phyloP scores from a whole-genome alignment of 2,329 filamentous ascomycete genomes.

The Talaromyces piceae region DNA sequence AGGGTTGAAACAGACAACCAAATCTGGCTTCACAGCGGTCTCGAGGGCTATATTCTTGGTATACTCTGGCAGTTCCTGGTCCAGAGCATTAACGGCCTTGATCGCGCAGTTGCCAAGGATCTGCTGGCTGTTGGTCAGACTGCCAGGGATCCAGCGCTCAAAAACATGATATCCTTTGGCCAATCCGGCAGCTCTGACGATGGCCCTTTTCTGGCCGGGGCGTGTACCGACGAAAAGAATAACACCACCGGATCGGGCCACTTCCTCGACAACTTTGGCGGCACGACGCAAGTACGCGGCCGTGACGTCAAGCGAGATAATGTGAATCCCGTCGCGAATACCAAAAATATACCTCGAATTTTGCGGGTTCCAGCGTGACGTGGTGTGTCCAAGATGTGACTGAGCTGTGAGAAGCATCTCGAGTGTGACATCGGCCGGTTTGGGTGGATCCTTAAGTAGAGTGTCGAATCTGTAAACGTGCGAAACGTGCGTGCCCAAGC shows the following conservation, averaged over 20 bases:
- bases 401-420: constrained; percentile 85
- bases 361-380: constrained; percentile 85
- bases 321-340: constrained; percentile 78
- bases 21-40: constrained; percentile 69
- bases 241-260: constrained; percentile 72
- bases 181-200: constrained; percentile 72
- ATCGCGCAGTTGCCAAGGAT: constrained; percentile 65
- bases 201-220: constrained; percentile 68
- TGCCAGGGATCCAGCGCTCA: constrained; percentile 84
- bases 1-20: constrained; percentile 89
- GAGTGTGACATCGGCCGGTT: constrained; percentile 73
- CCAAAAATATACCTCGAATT: constrained; percentile 95
- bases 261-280: constrained; percentile 83
- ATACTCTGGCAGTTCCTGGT: constrained; percentile 58
- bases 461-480: constrained; percentile 26
- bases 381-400: constrained; percentile 83
- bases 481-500: constrained; percentile 24
- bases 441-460: constrained; percentile 60
- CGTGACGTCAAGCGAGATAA: constrained; percentile 85
- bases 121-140: constrained; percentile 86
- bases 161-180: constrained; percentile 81
- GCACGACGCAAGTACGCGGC: constrained; percentile 86
- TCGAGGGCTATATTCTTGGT: constrained; percentile 56
- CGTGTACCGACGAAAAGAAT: constrained; percentile 88
- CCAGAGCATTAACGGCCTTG: constrained; percentile 70